These are phyloP conservation scores for Actinomortierella wolfii DNA, from an alignment of 371 early-diverging fungal genomes.

Conservation along the genomic window DNA sequence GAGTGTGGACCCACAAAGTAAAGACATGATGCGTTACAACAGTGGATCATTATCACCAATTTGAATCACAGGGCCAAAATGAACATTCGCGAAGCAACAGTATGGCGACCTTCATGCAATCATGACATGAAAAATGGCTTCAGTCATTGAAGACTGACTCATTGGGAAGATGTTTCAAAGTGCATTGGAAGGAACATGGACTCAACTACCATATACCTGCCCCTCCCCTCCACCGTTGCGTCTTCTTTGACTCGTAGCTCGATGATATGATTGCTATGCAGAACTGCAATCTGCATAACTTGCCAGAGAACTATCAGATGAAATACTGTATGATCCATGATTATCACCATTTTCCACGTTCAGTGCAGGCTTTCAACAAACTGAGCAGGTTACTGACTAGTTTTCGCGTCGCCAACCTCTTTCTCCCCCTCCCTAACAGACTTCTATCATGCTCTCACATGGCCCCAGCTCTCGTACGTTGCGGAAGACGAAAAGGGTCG, in stretches of 20 bases:
- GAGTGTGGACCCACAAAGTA: too few relatives aligned
- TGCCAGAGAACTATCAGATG: slow-evolving; percentile 99
- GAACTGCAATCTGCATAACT: slow-evolving; percentile 93
- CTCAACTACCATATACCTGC: background rate
- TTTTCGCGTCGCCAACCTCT: background rate
- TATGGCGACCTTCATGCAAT: slow-evolving; percentile 27
- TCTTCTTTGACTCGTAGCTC: slow-evolving; percentile 47
- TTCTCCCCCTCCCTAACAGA: slow-evolving; percentile 49
- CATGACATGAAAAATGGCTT: too few relatives aligned
- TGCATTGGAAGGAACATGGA: too few relatives aligned
- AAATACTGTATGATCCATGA: slow-evolving; percentile 82
- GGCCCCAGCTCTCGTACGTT: slow-evolving; percentile 97
- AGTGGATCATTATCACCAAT: too few relatives aligned
- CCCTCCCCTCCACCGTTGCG: too few relatives aligned
- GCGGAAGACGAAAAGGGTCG: slow-evolving; percentile 92
- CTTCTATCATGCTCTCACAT: slow-evolving; percentile 92
- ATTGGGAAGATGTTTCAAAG: too few relatives aligned
- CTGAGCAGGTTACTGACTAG: background rate
- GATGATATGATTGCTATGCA: slow-evolving; percentile 89
- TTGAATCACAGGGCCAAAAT: slow-evolving; percentile 38
- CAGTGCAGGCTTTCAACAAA: background rate
- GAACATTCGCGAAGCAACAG: slow-evolving; percentile 73
- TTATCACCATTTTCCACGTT: background rate
- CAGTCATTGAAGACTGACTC: too few relatives aligned
- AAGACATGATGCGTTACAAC: too few relatives aligned